Evolutionary conservation across 2,329 filamentous ascomycete species (phyloP).

Genomic region (Cladosporium phlei): DNA sequence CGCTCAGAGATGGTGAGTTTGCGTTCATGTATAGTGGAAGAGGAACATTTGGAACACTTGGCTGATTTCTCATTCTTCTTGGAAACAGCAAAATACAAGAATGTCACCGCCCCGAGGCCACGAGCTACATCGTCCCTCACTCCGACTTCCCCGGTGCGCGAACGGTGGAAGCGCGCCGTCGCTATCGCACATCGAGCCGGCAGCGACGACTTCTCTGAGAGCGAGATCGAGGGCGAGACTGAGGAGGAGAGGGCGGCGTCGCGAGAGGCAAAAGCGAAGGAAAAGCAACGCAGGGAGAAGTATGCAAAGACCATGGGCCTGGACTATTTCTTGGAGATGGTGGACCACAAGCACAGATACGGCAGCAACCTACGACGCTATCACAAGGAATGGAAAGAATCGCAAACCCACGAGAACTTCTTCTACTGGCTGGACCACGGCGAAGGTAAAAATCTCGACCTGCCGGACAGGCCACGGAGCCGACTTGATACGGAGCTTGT

Average conservation of each 20-base stretch:
- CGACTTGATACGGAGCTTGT: slow-evolving; percentile 73
- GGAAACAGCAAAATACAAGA: slow-evolving; percentile 49
- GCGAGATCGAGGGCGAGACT: slow-evolving; percentile 40
- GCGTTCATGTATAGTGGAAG: background rate
- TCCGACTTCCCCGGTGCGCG: slow-evolving; percentile 38
- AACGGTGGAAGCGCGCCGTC: slow-evolving; percentile 72
- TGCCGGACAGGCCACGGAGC: slow-evolving; percentile 68
- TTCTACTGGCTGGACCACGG: slow-evolving; percentile 91
- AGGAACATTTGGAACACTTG: background rate
- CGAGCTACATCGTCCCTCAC: slow-evolving; percentile 25
- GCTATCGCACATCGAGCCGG: slow-evolving; percentile 68
- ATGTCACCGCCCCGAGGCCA: slow-evolving; percentile 45
- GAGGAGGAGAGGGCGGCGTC: slow-evolving; percentile 33
- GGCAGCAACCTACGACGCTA: slow-evolving; percentile 77
- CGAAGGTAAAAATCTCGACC: slow-evolving; percentile 64
- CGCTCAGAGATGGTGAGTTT: slow-evolving; percentile 17
- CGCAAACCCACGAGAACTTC: slow-evolving; percentile 77
- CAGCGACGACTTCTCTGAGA: slow-evolving; percentile 55
- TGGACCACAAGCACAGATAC: slow-evolving; percentile 70
- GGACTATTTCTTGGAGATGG: slow-evolving; percentile 79
- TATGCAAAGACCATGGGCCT: slow-evolving; percentile 76
- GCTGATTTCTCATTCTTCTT: slow-evolving; percentile 18
- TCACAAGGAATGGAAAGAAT: slow-evolving; percentile 76
- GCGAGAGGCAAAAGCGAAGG: slow-evolving; percentile 40
- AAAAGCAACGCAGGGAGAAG: slow-evolving; percentile 56